Base-by-base conservation (phyloP, 1,139 yeast species). In the Saccharomyces hybrid region DNA sequence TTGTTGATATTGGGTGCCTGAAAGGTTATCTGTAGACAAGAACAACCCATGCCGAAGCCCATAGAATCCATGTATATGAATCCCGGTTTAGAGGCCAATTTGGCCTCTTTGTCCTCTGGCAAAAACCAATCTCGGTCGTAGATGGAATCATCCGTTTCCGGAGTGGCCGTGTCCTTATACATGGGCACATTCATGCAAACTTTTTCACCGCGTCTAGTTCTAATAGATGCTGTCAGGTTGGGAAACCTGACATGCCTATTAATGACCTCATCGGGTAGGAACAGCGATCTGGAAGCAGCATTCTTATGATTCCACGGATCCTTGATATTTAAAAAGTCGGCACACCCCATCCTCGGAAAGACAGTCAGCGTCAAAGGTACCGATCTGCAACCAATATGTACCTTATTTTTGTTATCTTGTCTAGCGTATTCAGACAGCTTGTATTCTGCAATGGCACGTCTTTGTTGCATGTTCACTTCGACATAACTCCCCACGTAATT, bases 21-120 rank as follows among this genome's bases (percentile, higher is more conserved):
- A 80, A 89, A 88, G 0, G 99, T 93, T 57, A 90, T 81, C 72
- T 93, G 99, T 59, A 93, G 75, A 70, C 99, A 95, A 47, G 95
- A 88, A 57, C 95, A 82, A 7, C 99, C 99, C 99, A 93, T 93
- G 9, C 99, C 99, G 66, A 93, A 93, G 0, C 99, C 99, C 99
- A 93, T 93, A 0, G 97, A 84, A 71, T 93, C 99, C 95, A 93
- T 83, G 71, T 93, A 93, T 27, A 93, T 91, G 72, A 84, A 86
- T 32, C 95, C 91, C 0, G 88, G 86, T 60, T 76, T 75, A 0
- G 95, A 83, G 3, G 97, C 97, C 34, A 14, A 89, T 88, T 29
- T 79, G 65, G 60, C 74, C 74, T 26, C 95, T 83, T 65, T 84
- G 68, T 89, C 97, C 60, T 86, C 85, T 11, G 82, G 80, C 14